Percentiles rank a stretch among this genome's conserved stretches.
Conservation (phyloP, 352 stramenopile species). For the Phytophthora fragariae region DNA sequence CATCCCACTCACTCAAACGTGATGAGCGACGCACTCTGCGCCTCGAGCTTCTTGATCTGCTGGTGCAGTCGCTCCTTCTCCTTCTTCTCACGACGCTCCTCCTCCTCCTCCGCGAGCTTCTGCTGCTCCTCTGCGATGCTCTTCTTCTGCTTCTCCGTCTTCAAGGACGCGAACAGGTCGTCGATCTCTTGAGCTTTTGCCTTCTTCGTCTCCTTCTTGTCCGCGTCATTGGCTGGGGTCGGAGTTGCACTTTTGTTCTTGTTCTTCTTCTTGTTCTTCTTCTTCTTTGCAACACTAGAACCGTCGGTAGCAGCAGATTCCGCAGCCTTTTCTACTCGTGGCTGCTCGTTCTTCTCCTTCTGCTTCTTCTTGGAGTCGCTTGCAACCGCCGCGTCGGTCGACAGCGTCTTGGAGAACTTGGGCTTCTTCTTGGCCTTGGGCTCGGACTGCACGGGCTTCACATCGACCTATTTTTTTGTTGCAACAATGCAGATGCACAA, state of each 20-base stretch:
- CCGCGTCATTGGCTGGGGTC: background rate
- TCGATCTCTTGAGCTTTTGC: conserved; percentile 66
- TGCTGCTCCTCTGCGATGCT: conserved; percentile 63
- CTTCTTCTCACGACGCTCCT: conserved; percentile 51
- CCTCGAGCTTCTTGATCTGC: conserved; percentile 85
- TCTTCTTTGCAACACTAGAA: conserved; percentile 15
- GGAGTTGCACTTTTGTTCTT: conserved; percentile 41
- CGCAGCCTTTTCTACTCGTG: background rate
- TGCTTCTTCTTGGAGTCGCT: conserved; percentile 3
- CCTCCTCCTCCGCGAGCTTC: conserved; percentile 55
- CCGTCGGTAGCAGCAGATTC: background rate
- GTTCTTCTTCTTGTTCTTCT: conserved; percentile 76
- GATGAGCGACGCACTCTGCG: conserved; percentile 64
- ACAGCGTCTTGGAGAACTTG: conserved; percentile 32
- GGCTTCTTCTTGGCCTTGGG: conserved; percentile 36
- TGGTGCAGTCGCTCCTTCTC: conserved; percentile 74
- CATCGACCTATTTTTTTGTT: conserved; percentile 14
- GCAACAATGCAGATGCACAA: background rate
- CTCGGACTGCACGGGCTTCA: conserved; percentile 8
- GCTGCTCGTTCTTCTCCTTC: background rate
- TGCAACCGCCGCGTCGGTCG: conserved; percentile 9
- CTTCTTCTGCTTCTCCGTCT: conserved; percentile 80
- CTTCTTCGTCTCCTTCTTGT: conserved; percentile 38
- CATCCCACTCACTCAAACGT: background rate
- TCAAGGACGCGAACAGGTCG: conserved; percentile 79